Evolutionary conservation across 2,329 filamentous ascomycete species (phyloP).

Genomic region (Ophiostoma montium): DNA sequence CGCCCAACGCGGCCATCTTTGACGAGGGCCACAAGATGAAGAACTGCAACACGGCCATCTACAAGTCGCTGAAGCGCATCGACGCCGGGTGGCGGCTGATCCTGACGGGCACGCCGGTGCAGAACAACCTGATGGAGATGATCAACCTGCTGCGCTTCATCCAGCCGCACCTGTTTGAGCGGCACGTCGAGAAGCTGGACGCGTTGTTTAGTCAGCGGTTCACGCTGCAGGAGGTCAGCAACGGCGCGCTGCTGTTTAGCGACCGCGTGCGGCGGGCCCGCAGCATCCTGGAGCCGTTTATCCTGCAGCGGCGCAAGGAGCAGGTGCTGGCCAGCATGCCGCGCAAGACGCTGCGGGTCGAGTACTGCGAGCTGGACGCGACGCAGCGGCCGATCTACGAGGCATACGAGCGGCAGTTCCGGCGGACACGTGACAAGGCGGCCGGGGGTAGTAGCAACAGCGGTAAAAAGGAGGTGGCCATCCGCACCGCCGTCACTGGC

Average conservation of each 20-base stretch:
- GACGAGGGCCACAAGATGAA: constrained; percentile 93
- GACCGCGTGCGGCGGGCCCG: constrained; percentile 78
- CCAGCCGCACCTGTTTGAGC: constrained; percentile 68
- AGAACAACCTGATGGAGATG: constrained; percentile 89
- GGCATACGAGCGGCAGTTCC: constrained; percentile 47
- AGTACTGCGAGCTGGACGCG: constrained; percentile 66
- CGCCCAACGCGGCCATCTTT: constrained; percentile 52
- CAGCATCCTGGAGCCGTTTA: constrained; percentile 89
- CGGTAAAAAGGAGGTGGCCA: constrained; percentile 23
- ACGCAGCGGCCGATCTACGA: constrained; percentile 63
- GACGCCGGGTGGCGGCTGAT: constrained; percentile 72
- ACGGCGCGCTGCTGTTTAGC: constrained; percentile 72
- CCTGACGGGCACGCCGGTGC: constrained; percentile 78
- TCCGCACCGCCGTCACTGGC: constrained; percentile 21
- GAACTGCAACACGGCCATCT: constrained; percentile 71
- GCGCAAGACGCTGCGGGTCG: constrained; percentile 60
- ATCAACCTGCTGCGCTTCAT: constrained; percentile 88
- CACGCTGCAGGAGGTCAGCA: constrained; percentile 62
- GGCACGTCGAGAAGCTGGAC: constrained; percentile 63
- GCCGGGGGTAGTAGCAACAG: constrained; percentile 18
- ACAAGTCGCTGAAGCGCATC: constrained; percentile 65
- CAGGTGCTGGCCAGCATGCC: constrained; percentile 81
- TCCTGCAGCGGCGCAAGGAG: constrained; percentile 82
- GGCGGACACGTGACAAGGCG: constrained; percentile 32
- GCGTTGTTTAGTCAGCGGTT: constrained; percentile 88